Evolutionary conservation across 2,329 filamentous ascomycete species (phyloP), one percentile per base, ranked within the genome.

Genomic region (Penicillium hordei): DNA sequence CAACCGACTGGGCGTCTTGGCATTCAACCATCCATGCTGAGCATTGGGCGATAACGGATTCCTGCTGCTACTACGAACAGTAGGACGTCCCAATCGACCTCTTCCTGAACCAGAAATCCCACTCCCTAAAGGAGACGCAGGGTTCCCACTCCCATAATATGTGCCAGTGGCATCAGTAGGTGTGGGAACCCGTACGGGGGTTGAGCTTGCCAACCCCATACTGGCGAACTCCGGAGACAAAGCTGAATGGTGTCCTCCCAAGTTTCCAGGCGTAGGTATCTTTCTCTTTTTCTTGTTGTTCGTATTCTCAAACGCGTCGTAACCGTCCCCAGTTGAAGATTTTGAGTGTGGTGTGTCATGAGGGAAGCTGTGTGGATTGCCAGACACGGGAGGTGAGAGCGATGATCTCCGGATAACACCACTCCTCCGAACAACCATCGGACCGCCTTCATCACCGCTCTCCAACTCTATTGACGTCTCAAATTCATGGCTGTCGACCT

Each of bases 261-360:
- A 81, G 67, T 90, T 89, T 19, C 90, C 89, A 10, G 91, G 91
- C 0, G 92, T 92, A 0, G 94, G 94, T 38, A 99, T 97, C 78
- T 99, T 99, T 65, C 94, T 86, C 76, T 99, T 97, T 81, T 97
- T 99, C 78, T 99, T 99, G 73, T 99, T 99, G 75, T 96, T 97
- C 36, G 91, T 96, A 69, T 97, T 97, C 75, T 99, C 94, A 68
- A 97, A 96, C 7, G 91, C 94, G 74, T 99, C 94, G 73, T 97
- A 97, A 15, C 93, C 92, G 72, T 97, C 93, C 12, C 88, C 89
- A 6, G 85, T 82, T 25, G 88, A 86, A 13, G 90, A 83, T 48
- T 69, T 71, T 40, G 61, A 42, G 67, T 67, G 27, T 63, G 67
- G 48, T 67, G 71, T 50, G 48, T 56, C 39, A 19, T 29, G 46